Evolutionary conservation across 495 filamentous ascomycete genomes (phyloP).

Genomic region (Tirmania nivea): DNA sequence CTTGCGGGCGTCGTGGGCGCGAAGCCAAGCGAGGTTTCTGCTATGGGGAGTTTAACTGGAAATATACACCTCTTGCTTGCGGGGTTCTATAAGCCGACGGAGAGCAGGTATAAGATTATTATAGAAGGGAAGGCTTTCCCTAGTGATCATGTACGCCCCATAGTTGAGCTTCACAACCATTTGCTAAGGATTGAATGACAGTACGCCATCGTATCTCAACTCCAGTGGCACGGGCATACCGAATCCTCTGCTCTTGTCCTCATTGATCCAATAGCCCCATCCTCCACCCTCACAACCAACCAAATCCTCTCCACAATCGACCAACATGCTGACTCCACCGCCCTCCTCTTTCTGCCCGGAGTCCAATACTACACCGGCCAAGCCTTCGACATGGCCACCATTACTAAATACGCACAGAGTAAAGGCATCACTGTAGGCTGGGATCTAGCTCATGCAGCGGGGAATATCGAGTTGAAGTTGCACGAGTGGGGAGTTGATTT

Average conservation of each 20-base stretch:
- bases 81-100: slow-evolving; percentile 66
- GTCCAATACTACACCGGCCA: slow-evolving; percentile 94
- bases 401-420: slow-evolving; percentile 58
- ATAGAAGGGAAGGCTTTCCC: slow-evolving; percentile 89
- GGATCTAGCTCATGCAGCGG: slow-evolving; percentile 89
- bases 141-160: slow-evolving; percentile 53
- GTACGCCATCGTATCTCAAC: slow-evolving; percentile 79
- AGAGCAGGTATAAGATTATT: slow-evolving; percentile 58
- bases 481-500: slow-evolving; percentile 94
- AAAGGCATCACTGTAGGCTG: slow-evolving; percentile 66
- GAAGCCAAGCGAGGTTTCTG: slow-evolving; percentile 51
- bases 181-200: slow-evolving; percentile 19
- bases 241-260: slow-evolving; percentile 48
- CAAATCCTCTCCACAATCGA: slow-evolving; percentile 58
- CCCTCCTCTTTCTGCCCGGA: slow-evolving; percentile 66
- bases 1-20: slow-evolving; percentile 82
- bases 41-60: slow-evolving; percentile 83
- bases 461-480: slow-evolving; percentile 64
- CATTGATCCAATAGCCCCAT: slow-evolving; percentile 39
- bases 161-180: not conserved
- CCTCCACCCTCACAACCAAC: slow-evolving; percentile 36
- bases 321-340: slow-evolving; percentile 50
- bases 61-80: slow-evolving; percentile 84
- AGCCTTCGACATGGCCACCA: slow-evolving; percentile 62
- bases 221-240: slow-evolving; percentile 50